phyloP scores from a whole-genome alignment of 2,329 filamentous ascomycete genomes.

The Beauveria rudraprayagi region DNA sequence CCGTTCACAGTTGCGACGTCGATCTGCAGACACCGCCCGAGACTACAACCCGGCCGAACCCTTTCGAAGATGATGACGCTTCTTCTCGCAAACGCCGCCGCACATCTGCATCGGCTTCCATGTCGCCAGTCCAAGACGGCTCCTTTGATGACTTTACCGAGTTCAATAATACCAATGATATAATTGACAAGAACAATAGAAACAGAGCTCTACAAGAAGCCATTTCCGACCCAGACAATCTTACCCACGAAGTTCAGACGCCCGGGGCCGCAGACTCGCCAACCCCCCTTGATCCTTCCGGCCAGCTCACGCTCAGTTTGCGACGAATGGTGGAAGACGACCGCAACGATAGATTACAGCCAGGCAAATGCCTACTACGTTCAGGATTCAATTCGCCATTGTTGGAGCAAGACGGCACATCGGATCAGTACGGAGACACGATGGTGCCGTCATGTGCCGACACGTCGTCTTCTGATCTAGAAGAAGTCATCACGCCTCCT shows the following conservation, averaged over 20 bases:
- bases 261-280: neutral
- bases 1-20: slow-evolving; percentile 47
- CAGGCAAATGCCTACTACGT: too few species aligned
- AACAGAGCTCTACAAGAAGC: neutral
- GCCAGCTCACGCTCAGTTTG: slow-evolving; percentile 5
- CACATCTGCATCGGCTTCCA: slow-evolving; percentile 48
- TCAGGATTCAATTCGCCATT: neutral
- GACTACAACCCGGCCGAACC: slow-evolving; percentile 55
- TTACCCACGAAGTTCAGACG: neutral
- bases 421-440: neutral
- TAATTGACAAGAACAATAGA: neutral
- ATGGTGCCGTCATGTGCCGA: neutral
- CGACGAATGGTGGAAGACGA: slow-evolving; percentile 1
- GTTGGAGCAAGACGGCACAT: neutral
- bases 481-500: slow-evolving; percentile 1
- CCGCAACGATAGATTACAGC: neutral
- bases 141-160: slow-evolving; percentile 18
- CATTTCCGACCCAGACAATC: neutral
- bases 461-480: neutral
- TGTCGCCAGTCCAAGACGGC: slow-evolving; percentile 34
- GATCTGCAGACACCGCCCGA: slow-evolving; percentile 50
- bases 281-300: neutral
- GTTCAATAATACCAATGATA: neutral
- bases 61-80: slow-evolving; percentile 51
- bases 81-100: slow-evolving; percentile 54